Base-by-base conservation (phyloP, 495 filamentous ascomycete genomes). In the Podospora pseudocomata region DNA sequence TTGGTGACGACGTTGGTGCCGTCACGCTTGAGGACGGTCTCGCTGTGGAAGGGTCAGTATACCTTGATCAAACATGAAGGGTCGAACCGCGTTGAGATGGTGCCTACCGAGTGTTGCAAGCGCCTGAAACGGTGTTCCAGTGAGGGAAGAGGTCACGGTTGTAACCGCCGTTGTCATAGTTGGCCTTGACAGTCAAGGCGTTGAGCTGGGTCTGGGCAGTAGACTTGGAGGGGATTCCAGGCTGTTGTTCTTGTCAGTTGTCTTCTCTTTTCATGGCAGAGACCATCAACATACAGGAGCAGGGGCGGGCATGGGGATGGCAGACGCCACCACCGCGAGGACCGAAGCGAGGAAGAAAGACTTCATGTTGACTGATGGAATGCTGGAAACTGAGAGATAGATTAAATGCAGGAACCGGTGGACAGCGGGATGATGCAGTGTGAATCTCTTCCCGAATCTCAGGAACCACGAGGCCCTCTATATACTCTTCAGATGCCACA, bases 1-100 rank as follows among this genome's bases (percentile, higher is more conserved):
- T 80, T 78, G 34, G 78, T 75, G 13, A 76, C 75, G 27, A 92
- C 86, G 73, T 76, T 76, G 11, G 81, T 84, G 61, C 89, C 90
- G 70, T 93, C 90, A 20, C 90, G 89, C 74, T 84, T 84, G 3
- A 93, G 79, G 63, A 93, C 89, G 34, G 80, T 82, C 66, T 93
- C 90, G 20, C 89, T 87, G 9, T 49, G 39, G 13, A 11, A 49
- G 39, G 39, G 39, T 49, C 39, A 49, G 39, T 39, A 39, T 39
- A 5, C 5, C 1, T 23, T 23, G 23, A 23, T 23, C 15, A 49
- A 49, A 49, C 34, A 13, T 11, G 16, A 66, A 74, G 54, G 19
- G 5, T 49, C 16, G 30, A 26, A 54, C 2, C 9, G 16, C n/a
- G 32, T 13, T 19, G 15, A 15, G 7, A 32, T 15, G 32, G 13